phyloP scores from a whole-genome alignment of 768 basidiomycete species.

The Panaeolus cyanescens region DNA sequence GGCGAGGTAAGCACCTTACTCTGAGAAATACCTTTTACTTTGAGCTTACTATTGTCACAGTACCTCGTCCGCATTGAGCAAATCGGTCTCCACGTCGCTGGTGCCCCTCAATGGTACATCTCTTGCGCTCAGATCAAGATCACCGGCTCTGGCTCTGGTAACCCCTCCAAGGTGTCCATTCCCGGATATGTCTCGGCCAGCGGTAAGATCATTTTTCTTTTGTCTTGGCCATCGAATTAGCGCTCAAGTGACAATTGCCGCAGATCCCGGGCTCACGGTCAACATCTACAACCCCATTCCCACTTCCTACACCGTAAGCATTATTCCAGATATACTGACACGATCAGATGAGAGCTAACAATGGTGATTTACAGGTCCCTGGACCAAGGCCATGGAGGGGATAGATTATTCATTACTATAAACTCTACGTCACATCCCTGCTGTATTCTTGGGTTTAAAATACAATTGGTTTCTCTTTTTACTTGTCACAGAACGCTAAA shows the following conservation, averaged over 20 bases:
- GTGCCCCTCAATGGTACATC: slow-evolving; percentile 48
- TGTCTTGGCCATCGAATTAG: neutral
- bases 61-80: slow-evolving; percentile 50
- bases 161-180: slow-evolving; percentile 46
- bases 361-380: neutral
- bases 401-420: too few species aligned
- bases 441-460: neutral
- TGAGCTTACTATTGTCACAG: slow-evolving; percentile 16
- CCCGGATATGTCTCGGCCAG: slow-evolving; percentile 46
- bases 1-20: slow-evolving; percentile 33
- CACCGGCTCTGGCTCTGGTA: slow-evolving; percentile 44
- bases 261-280: slow-evolving; percentile 43
- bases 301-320: slow-evolving; percentile 31
- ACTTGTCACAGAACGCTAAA: too few species aligned
- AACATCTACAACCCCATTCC: slow-evolving; percentile 42
- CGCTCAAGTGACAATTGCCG: neutral
- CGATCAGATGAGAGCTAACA: too few species aligned
- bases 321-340: neutral
- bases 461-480: too few species aligned
- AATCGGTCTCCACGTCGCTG: slow-evolving; percentile 45
- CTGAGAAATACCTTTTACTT: neutral
- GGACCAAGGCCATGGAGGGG: slow-evolving; percentile 2
- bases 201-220: slow-evolving; percentile 22
- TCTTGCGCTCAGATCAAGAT: slow-evolving; percentile 51
- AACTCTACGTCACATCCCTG: too few species aligned